These are phyloP conservation scores for Chlamydomonas urium DNA, from an alignment of 139 green algal genomes.

Conservation along the genomic window DNA sequence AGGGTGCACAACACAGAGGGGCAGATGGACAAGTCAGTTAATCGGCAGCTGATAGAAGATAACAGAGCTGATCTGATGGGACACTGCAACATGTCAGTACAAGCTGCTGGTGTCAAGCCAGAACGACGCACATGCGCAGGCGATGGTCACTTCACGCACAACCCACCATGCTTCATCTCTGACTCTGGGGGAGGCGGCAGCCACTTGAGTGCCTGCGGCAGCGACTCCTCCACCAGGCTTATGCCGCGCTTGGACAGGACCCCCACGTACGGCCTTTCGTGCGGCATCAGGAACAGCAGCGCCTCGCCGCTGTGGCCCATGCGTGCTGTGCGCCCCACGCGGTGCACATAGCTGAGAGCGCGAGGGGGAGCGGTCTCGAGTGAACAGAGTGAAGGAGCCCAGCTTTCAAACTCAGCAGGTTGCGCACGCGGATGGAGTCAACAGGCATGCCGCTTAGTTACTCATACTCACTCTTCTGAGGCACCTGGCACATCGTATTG, in stretches of 20 bases:
- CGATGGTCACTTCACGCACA: too few relatives aligned
- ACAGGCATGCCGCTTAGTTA: too few relatives aligned
- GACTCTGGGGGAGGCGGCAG: conserved; percentile 9
- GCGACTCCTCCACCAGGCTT: conserved; percentile 20
- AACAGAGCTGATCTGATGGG: too few relatives aligned
- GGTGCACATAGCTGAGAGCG: conserved; percentile 64
- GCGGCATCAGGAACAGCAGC: conserved; percentile 81
- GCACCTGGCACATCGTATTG: conserved; percentile 91
- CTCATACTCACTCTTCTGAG: conserved; percentile 60
- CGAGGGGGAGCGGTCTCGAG: not conserved
- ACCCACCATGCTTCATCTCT: conserved; percentile 3
- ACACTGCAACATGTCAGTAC: too few relatives aligned
- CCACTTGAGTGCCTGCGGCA: conserved; percentile 3
- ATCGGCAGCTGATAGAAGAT: too few relatives aligned
- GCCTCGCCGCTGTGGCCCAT: conserved; percentile 77
- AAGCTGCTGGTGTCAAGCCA: too few relatives aligned
- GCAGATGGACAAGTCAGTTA: too few relatives aligned
- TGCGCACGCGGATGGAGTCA: too few relatives aligned
- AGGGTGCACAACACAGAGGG: too few relatives aligned
- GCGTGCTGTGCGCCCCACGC: conserved; percentile 85
- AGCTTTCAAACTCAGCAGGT: too few relatives aligned
- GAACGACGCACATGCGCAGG: too few relatives aligned
- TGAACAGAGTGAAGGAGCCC: too few relatives aligned
- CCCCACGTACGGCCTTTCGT: conserved; percentile 73
- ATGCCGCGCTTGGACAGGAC: conserved; percentile 58